These are phyloP conservation scores for Microbotryum intermedium DNA, from an alignment of 1,284 basidiomycete species.

Conservation along the genomic window DNA sequence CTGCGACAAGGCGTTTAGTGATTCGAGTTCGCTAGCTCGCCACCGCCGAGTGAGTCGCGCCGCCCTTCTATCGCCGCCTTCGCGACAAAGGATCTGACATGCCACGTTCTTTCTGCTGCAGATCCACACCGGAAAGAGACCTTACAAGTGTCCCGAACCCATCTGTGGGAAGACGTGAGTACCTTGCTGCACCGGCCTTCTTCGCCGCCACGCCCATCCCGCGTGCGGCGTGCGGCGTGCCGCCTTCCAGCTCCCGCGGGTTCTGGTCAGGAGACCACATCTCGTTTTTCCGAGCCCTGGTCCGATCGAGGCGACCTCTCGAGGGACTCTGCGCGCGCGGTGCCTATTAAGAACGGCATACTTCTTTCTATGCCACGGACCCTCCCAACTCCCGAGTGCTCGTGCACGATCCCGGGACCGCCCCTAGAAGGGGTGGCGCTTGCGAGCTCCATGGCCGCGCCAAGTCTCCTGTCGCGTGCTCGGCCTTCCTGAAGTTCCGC, in stretches of 20 bases:
- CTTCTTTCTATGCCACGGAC: too few relatives aligned
- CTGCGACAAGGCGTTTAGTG: constrained; percentile 47
- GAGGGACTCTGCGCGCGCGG: too few relatives aligned
- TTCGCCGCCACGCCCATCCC: too few relatives aligned
- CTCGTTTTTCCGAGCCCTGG: too few relatives aligned
- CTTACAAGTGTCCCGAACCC: constrained; percentile 36
- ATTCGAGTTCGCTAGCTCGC: constrained; percentile 40
- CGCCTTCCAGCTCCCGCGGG: too few relatives aligned
- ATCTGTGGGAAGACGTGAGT: constrained; percentile 33
- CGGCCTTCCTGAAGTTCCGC: not conserved
- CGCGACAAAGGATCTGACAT: not conserved
- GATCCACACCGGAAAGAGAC: constrained; percentile 37
- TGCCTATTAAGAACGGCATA: too few relatives aligned
- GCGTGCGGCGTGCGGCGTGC: too few relatives aligned
- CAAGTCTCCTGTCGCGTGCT: not conserved
- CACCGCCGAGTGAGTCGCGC: constrained; percentile 16
- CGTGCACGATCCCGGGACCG: too few relatives aligned
- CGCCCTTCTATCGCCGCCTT: not conserved
- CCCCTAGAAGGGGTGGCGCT: too few relatives aligned
- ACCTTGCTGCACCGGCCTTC: not conserved
- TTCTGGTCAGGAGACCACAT: too few relatives aligned
- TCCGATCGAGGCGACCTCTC: too few relatives aligned
- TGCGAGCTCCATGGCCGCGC: not conserved
- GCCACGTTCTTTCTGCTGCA: not conserved
- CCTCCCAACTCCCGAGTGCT: too few relatives aligned